These are phyloP conservation scores for Acacia crassicarpa DNA, from an alignment of 306 rosid genomes.

Conservation along the genomic window DNA sequence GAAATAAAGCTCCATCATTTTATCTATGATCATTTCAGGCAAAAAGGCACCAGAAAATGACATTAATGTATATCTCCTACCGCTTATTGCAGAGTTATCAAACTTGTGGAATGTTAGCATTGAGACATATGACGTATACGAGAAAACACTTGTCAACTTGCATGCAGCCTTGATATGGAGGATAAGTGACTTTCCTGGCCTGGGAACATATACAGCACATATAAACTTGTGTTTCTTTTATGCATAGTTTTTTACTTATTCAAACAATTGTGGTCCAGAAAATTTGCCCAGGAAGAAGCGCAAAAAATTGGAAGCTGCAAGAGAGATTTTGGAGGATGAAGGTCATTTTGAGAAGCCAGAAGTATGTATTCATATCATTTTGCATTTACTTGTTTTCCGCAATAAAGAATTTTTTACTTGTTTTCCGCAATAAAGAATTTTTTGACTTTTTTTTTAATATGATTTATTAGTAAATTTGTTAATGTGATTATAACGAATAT, in stretches of 20 bases:
- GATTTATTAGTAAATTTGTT: not conserved
- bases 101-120: no score
- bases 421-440: not conserved
- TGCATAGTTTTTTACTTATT: not conserved
- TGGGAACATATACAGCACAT: not conserved
- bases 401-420: not conserved
- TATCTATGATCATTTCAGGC: no score
- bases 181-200: no score
- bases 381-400: not conserved
- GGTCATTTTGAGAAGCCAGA: slow-evolving; percentile 42
- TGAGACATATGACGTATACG: no score
- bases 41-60: no score
- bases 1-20: no score
- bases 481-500: not conserved
- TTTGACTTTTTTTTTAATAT: not conserved
- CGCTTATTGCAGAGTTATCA: no score
- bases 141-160: no score
- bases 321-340: slow-evolving; percentile 93
- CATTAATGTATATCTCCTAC: no score
- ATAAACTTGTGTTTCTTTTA: slow-evolving; percentile 10
- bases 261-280: slow-evolving; percentile 50
- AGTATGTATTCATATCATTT: slow-evolving; percentile 40
- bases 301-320: slow-evolving; percentile 88
- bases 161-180: no score
- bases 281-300: slow-evolving; percentile 88